Percentiles rank a stretch among this genome's conserved stretches.
Evolutionary conservation across 2,329 filamentous ascomycete species (phyloP).

Genomic region (Pseudonectria foliicola): DNA sequence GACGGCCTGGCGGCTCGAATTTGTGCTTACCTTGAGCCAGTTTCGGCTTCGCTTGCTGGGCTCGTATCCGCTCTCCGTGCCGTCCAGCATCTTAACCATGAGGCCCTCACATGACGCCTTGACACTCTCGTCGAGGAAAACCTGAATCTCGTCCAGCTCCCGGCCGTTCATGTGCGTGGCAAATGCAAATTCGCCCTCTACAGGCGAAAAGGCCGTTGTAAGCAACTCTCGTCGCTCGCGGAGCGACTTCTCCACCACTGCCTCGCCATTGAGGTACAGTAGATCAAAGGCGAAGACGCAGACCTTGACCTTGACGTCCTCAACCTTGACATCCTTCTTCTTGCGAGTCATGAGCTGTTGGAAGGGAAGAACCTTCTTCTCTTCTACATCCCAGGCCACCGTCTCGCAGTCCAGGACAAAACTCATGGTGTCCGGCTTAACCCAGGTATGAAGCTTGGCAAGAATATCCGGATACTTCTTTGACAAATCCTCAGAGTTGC

Average conservation of each 20-base stretch:
- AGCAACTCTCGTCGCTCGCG: conserved; percentile 76
- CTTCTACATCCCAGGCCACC: conserved; percentile 88
- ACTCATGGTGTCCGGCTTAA: conserved; percentile 82
- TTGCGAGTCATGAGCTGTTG: conserved; percentile 98
- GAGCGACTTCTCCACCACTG: conserved; percentile 79
- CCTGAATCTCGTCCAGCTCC: conserved; percentile 89
- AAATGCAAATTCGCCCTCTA: conserved; percentile 87
- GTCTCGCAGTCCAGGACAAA: conserved; percentile 99
- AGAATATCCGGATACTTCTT: conserved; percentile 98
- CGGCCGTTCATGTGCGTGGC: conserved; percentile 81
- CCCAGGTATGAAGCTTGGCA: conserved; percentile 78
- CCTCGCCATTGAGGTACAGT: conserved; percentile 84
- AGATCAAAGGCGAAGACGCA: conserved; percentile 97
- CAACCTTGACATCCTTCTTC: conserved; percentile 90
- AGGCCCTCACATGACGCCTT: conserved; percentile 94
- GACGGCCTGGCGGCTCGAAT: not conserved
- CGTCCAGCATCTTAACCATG: conserved; percentile 99
- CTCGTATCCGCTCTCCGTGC: conserved; percentile 86
- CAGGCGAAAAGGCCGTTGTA: conserved; percentile 61
- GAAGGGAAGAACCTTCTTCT: conserved; percentile 95
- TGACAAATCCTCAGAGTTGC: conserved; percentile 93
- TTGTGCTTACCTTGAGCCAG: conserved; percentile 74
- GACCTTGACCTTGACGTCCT: conserved; percentile 93
- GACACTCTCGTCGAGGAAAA: conserved; percentile 86
- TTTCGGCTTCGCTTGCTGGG: conserved; percentile 94